These are phyloP conservation scores for Termitomyces sp. DNA, from an alignment of 768 basidiomycete genomes.

Conservation along the genomic window DNA sequence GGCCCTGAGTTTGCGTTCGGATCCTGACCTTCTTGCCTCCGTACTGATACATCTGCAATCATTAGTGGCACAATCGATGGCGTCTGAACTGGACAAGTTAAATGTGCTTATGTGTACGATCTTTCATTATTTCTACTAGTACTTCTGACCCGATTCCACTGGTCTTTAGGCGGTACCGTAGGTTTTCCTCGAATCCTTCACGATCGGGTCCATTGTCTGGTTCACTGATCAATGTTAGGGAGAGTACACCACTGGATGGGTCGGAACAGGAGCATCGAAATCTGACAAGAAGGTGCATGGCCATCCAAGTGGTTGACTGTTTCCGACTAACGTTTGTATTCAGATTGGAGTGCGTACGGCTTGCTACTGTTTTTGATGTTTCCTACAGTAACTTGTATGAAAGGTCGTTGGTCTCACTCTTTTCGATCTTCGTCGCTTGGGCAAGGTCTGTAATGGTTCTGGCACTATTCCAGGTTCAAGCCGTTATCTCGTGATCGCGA, in stretches of 20 bases:
- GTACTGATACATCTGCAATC: not conserved
- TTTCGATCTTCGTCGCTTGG: conserved; percentile 82
- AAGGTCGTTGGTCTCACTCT: conserved; percentile 87
- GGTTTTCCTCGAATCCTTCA: conserved; percentile 6
- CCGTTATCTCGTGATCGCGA: not conserved
- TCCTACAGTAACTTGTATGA: conserved; percentile 7
- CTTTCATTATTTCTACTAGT: not conserved
- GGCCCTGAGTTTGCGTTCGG: not conserved
- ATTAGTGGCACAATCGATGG: conserved; percentile 24
- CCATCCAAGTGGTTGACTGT: not conserved
- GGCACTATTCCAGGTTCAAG: not conserved
- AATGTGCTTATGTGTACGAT: conserved; percentile 76
- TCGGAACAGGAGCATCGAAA: conserved; percentile 83
- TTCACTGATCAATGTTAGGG: conserved; percentile 32
- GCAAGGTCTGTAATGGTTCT: conserved; percentile 46
- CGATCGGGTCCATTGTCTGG: not conserved
- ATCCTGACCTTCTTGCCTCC: not conserved
- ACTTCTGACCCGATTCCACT: conserved; percentile 4
- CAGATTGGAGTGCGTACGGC: conserved; percentile 60
- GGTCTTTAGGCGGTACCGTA: conserved; percentile 31
- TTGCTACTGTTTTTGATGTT: not conserved
- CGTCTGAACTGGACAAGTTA: conserved; percentile 40
- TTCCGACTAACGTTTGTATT: not conserved
- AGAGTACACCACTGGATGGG: conserved; percentile 96
- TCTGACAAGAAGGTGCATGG: conserved; percentile 84